Evolutionary conservation across 495 filamentous ascomycete genomes (phyloP), one percentile per base, ranked within the genome.

Genomic region (Xylaria cubensis): DNA sequence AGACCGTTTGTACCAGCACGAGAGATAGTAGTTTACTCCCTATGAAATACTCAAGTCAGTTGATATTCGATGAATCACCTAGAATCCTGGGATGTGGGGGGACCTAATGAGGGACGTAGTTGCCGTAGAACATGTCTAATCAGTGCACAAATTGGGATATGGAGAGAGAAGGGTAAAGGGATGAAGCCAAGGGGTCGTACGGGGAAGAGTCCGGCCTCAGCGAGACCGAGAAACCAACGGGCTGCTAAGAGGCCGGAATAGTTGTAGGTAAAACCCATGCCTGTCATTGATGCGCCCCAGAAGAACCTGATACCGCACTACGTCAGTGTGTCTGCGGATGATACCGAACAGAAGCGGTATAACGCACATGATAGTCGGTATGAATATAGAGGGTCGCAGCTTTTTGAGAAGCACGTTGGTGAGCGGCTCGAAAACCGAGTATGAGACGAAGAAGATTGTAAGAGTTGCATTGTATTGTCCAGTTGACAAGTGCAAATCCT

Each of bases 361-460:
- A 74, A 91, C 92, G 75, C 87, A 93, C 82, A 94, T 88, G 76
- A 91, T 93, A 15, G 90, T 88, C 19, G 91, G 90, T 63, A 89
- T 87, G 69, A 88, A 89, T 58, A 87, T 67, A 36, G 84, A 85
- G 1, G 87, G 87, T n/a, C 83, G 77, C 61, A 91, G 77, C 4
- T 84, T 85, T 82, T 98, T 98, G 69, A 98, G 89, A 26, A 98
- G 81, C 63, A 98, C 80, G 79, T 98, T 98, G 53, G 94, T 97
- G 44, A 95, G 72, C 0, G 94, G 94, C 84, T 97, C 95, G 71
- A 94, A 93, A 50, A 94, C 81, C 48, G 93, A 86, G 80, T 98
- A 98, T 26, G 93, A 97, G 34, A 97, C 88, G 84, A 98, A 98
- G 83, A 97, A 98, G 76, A 97, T 92, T 46, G 91, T 91, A 1